Percentiles rank a stretch among this genome's conserved stretches.
Evolutionary conservation across 1,284 basidiomycete genomes (phyloP).

Genomic region (Anthracocystis panici-leucophaei): DNA sequence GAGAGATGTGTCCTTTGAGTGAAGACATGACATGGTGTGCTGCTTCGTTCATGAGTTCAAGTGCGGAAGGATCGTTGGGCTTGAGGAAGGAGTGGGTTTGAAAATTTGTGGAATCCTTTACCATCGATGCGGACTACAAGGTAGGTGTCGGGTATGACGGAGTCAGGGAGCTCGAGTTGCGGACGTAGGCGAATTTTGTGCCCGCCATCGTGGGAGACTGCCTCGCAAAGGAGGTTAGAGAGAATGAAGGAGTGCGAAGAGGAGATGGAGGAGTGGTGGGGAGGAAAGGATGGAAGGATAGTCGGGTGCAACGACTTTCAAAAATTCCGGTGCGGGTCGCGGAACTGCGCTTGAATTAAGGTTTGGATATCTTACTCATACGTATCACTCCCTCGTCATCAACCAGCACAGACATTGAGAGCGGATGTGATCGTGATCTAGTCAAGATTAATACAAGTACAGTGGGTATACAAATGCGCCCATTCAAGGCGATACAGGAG

Average conservation of each 20-base stretch:
- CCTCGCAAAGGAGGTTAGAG: background rate
- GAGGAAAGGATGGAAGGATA: background rate
- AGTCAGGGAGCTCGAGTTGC: conserved; percentile 88
- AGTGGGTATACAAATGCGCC: background rate
- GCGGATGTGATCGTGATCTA: background rate
- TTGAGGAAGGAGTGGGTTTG: conserved; percentile 86
- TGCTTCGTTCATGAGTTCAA: conserved; percentile 92
- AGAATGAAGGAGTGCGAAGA: background rate
- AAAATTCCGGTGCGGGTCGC: conserved; percentile 12
- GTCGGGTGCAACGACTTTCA: conserved; percentile 16
- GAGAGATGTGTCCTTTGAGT: conserved; percentile 59
- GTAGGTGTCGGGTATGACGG: conserved; percentile 84
- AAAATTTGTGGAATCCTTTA: conserved; percentile 95
- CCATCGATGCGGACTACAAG: conserved; percentile 91
- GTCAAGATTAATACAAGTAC: conserved; percentile 18
- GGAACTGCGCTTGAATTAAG: conserved; percentile 8
- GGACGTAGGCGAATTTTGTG: conserved; percentile 90
- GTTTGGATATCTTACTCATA: background rate
- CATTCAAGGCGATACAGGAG: conserved; percentile 17
- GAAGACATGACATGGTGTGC: conserved; percentile 81
- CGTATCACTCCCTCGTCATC: background rate
- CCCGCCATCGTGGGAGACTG: conserved; percentile 79
- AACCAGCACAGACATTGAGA: background rate
- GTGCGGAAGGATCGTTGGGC: conserved; percentile 88
- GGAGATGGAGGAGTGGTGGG: background rate